Evolutionary conservation across 148 eudicot species (phyloP), one percentile per base, ranked within the genome.

Genomic region (Nyssa sinensis): DNA sequence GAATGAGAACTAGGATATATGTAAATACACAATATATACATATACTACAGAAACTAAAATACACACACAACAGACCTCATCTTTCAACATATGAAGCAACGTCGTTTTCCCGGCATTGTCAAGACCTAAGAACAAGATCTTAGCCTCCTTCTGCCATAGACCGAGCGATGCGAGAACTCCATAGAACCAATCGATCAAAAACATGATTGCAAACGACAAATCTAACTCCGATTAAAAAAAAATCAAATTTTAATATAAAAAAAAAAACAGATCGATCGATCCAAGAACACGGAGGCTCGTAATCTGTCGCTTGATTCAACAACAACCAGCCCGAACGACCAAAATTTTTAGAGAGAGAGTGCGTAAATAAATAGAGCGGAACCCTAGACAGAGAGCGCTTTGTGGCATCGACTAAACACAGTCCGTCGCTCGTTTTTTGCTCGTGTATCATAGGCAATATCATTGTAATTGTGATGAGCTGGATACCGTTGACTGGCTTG

Each of bases 101-200:
- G 91, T 88, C 23, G 91, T 86, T 80, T 88, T 86, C 5, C 89
- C 92, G n/a, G 92, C 92, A 81, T 88, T 80, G 68, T 86, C 89
- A 31, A 88, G 89, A 23, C 89, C 88, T 27, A 88, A 71, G 64
- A 88, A 88, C 79, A 84, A 78, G 75, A 86, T 84, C 81, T 86
- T 86, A 2, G 84, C 89, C 81, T 88, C 88, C 49, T 86, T 84
- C n/a, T 86, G 89, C 89, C 92, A 88, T 29, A 88, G 66, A 2
- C 89, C 92, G 1, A 88, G 82, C 58, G 92, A 84, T 27, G 92
- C 92, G 14, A 88, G 79, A 55, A 88, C 84, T n/a, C 92, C 92
- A 63, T 88, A 88, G 55, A 86, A 88, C 90, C 92, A 88, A 84
- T 88, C 92, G 23, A 88, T 79, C 77, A 88, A 73, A 85, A 88